Base-by-base conservation (phyloP, 495 filamentous ascomycete species). In the Chaetomidium leptoderma region DNA sequence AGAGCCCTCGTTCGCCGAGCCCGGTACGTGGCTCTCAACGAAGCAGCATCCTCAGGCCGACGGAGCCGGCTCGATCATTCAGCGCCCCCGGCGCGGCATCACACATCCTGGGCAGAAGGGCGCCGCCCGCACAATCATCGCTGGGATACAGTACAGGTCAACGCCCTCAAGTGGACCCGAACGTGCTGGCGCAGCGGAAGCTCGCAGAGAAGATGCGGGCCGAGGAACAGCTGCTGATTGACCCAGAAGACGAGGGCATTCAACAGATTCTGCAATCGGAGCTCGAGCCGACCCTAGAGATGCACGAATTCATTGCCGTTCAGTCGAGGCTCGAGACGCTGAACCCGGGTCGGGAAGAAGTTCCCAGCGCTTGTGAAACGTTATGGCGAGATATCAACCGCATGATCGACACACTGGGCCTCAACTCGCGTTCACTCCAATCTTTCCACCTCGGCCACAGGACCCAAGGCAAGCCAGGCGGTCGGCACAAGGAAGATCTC, bases 361-460 rank as follows among this genome's bases (percentile, higher is more conserved):
- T 71, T 0, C 67, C 69, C 1, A 54, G 44, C n/a, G 67, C 67
- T 1, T 70, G 76, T 55, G 95, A 97, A 68, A 79, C 84, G 24
- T 75, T 97, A 0, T 97, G 92, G 72, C 81, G 90, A 14, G 95
- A 97, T 61, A 90, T 96, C 63, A 97, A 97, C 69, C 88, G 87
- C 13, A 99, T 97, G 93, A 81, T 97, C 27, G 91, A 97, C 65
- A 91, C 88, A 2, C 71, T 97, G 19, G 95, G 92, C 7, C 78
- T 97, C 32, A 97, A 97, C 69, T 84, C 87, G 26, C 84, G 89
- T 5, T 82, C 85, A 11, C 70, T 99, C 26, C 74, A 83, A 44
- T 79, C 82, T 0, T 99, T 90, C 66, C 78, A 89, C 26, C 74
- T 77, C 35, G 86, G 84, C 21, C 87, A 92, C 55, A 74, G 61